Conservation (phyloP, 768 basidiomycete genomes). For the Pholiota molesta region DNA sequence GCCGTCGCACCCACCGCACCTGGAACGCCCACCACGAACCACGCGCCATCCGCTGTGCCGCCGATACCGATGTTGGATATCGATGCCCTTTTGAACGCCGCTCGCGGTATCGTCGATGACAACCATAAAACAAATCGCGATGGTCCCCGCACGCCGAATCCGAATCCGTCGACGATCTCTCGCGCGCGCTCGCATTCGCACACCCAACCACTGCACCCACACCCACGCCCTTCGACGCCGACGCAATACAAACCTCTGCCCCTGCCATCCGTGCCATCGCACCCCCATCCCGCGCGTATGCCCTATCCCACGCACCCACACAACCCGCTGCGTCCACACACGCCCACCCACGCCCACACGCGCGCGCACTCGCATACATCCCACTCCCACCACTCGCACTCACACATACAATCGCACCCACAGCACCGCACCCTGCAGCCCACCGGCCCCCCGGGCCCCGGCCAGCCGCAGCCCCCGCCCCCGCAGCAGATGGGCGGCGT, state of each 20-base stretch:
- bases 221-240: neutral
- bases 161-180: neutral
- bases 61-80: neutral
- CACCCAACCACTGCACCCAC: neutral
- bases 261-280: neutral
- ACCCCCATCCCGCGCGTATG: neutral
- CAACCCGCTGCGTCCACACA: neutral
- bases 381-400: slow-evolving; percentile 7
- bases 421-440: slow-evolving; percentile 64
- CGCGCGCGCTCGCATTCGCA: neutral
- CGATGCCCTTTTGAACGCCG: too few relatives aligned
- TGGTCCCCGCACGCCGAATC: too few relatives aligned
- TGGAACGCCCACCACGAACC: neutral
- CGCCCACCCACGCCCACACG: neutral
- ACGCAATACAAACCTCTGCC: neutral
- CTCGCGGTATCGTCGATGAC: too few relatives aligned
- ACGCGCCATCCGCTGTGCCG: neutral
- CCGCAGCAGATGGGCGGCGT: slow-evolving; percentile 12
- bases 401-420: slow-evolving; percentile 7
- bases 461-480: slow-evolving; percentile 38
- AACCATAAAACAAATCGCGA: too few relatives aligned
- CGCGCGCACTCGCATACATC: neutral
- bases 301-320: neutral
- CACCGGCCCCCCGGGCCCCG: slow-evolving; percentile 44
- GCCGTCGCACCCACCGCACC: neutral